Percentiles rank a stretch among this genome's conserved stretches.
Conservation (phyloP, 768 basidiomycete genomes). For the Favolaschia claudopus region DNA sequence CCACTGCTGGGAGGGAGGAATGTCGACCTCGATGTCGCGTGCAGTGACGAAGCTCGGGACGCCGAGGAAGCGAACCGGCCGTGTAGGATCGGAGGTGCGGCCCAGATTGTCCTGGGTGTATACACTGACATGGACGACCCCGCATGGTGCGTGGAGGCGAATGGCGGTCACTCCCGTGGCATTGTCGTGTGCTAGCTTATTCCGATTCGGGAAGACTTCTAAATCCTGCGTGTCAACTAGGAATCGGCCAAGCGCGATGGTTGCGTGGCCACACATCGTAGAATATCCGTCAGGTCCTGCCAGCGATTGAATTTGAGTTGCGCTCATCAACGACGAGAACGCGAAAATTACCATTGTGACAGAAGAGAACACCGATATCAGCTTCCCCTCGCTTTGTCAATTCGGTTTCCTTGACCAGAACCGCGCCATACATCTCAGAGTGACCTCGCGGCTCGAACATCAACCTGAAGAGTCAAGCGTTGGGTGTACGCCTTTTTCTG, state of each 20-base stretch:
- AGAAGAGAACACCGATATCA: slow-evolving; percentile 51
- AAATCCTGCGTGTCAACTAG: slow-evolving; percentile 46
- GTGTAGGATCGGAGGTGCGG: slow-evolving; percentile 36
- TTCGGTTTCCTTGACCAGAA: slow-evolving; percentile 46
- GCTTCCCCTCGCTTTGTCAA: slow-evolving; percentile 39
- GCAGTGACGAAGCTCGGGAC: slow-evolving; percentile 44
- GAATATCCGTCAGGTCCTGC: slow-evolving; percentile 45
- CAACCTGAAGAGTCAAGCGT: slow-evolving; percentile 28
- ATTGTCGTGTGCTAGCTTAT: slow-evolving; percentile 28
- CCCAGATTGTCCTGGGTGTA: slow-evolving; percentile 24
- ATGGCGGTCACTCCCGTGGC: slow-evolving; percentile 27
- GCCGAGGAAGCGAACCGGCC: slow-evolving; percentile 42
- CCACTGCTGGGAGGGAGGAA: slow-evolving; percentile 39
- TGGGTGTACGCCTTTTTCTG: not conserved
- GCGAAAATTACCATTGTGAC: slow-evolving; percentile 42
- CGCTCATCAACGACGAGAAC: not conserved
- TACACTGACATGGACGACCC: slow-evolving; percentile 42
- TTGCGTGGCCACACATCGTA: slow-evolving; percentile 52
- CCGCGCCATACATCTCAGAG: slow-evolving; percentile 49
- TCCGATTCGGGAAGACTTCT: slow-evolving; percentile 39
- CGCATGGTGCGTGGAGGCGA: slow-evolving; percentile 49
- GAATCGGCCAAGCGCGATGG: slow-evolving; percentile 49
- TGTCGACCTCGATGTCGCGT: slow-evolving; percentile 34
- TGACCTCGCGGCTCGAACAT: slow-evolving; percentile 51
- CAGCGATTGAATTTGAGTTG: not conserved